Evolutionary conservation across 805 yeast species (phyloP).

Genomic region (Kodamaea kaohsiungensis): DNA sequence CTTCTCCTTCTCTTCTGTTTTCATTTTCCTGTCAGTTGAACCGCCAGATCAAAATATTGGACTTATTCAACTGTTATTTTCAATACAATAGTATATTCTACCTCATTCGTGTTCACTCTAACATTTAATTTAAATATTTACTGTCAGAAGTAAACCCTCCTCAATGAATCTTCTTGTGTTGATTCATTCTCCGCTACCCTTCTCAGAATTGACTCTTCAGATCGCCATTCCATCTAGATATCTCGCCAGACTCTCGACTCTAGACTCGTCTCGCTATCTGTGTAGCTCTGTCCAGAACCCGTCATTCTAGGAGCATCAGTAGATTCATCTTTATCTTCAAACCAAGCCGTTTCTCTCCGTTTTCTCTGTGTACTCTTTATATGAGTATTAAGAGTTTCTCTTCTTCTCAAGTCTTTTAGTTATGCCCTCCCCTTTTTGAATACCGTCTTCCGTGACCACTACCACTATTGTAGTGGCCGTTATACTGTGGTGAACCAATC

Average conservation of each 20-base stretch:
- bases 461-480: conserved; percentile 3
- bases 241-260: background rate
- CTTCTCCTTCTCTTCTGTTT: no score
- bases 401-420: conserved; percentile 2
- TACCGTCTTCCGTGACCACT: conserved; percentile 15
- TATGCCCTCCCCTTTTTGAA: conserved; percentile 15
- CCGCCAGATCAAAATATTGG: no score
- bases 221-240: background rate
- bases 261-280: background rate
- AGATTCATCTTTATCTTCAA: background rate
- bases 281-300: background rate
- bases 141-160: background rate
- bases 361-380: background rate
- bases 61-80: background rate
- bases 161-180: background rate
- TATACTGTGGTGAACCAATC: conserved; percentile 15
- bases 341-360: background rate
- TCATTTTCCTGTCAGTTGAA: no score
- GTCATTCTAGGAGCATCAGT: background rate
- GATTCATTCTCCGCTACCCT: background rate
- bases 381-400: background rate
- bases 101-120: background rate
- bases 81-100: background rate
- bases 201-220: background rate
- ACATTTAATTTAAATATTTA: background rate